Conservation (phyloP, 805 yeast species). For the Pichia scutulata region DNA sequence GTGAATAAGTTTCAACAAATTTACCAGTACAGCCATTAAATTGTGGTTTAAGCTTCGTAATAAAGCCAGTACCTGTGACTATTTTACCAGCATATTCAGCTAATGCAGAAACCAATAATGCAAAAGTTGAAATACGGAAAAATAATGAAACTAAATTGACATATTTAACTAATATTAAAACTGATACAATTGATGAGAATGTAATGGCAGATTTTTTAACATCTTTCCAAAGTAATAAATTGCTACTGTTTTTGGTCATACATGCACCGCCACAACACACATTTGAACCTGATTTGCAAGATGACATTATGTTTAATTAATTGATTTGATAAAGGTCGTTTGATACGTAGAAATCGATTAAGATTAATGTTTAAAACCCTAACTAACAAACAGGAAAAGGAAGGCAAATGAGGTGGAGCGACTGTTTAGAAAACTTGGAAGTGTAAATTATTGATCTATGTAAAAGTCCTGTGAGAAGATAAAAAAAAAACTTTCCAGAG, state of each 20-base stretch:
- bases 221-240: conserved; percentile 63
- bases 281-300: conserved; percentile 7
- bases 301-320: not conserved
- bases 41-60: conserved; percentile 73
- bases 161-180: conserved; percentile 50
- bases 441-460: no score
- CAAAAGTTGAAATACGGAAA: conserved; percentile 52
- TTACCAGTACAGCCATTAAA: conserved; percentile 27
- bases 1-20: conserved; percentile 22
- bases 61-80: conserved; percentile 71
- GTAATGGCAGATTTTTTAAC: conserved; percentile 73
- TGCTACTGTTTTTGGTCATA: conserved; percentile 19
- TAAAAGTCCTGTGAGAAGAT: no score
- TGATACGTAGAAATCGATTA: not conserved
- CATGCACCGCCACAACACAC: conserved; percentile 28
- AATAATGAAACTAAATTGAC: conserved; percentile 56
- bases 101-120: conserved; percentile 52
- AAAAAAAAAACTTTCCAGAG: no score
- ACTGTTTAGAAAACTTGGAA: not conserved
- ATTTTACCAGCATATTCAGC: conserved; percentile 72
- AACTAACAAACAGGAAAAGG: not conserved
- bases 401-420: not conserved
- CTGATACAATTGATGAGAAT: conserved; percentile 53
- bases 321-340: not conserved
- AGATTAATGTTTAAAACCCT: not conserved